Conservation (phyloP, 208 protist genomes). For the Wallacemonas collosoma region DNA sequence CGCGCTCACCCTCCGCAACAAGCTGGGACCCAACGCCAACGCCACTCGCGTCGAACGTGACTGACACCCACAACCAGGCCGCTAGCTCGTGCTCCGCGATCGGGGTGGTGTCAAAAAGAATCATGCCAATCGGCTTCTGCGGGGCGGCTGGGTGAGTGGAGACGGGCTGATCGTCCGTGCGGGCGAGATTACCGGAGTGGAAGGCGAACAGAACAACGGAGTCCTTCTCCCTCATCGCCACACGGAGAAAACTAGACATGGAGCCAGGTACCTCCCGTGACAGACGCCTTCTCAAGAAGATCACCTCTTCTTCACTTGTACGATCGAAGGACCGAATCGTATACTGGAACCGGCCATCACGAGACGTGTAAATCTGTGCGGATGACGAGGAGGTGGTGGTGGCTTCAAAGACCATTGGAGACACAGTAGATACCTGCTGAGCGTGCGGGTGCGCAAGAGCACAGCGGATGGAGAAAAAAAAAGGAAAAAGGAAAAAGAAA, state of each 20-base stretch:
- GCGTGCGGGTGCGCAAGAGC: background rate
- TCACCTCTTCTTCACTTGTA: slow-evolving; percentile 1
- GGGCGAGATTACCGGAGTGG: slow-evolving; percentile 9
- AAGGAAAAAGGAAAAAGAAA: too few relatives aligned
- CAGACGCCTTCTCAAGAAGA: slow-evolving; percentile 2
- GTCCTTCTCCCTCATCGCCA: slow-evolving; percentile 1
- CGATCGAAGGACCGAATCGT: slow-evolving; percentile 11
- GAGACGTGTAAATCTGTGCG: background rate
- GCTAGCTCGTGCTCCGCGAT: slow-evolving; percentile 10
- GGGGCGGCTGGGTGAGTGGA: background rate
- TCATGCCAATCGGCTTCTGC: slow-evolving; percentile 3
- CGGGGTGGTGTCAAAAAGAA: slow-evolving; percentile 16
- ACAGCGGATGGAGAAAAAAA: background rate
- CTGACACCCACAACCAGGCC: slow-evolving; percentile 27
- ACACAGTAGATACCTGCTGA: background rate
- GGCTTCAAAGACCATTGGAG: background rate
- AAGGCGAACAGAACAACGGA: slow-evolving; percentile 6
- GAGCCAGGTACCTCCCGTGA: slow-evolving; percentile 2
- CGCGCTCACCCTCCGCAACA: slow-evolving; percentile 25
- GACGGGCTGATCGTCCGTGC: background rate
- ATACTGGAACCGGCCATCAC: slow-evolving; percentile 3
- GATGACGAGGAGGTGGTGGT: background rate
- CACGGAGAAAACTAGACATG: slow-evolving; percentile 6
- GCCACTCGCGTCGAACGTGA: slow-evolving; percentile 23
- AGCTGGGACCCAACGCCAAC: slow-evolving; percentile 27